Conservation (phyloP, 1,284 basidiomycete genomes). For the Leccinum proximum region DNA sequence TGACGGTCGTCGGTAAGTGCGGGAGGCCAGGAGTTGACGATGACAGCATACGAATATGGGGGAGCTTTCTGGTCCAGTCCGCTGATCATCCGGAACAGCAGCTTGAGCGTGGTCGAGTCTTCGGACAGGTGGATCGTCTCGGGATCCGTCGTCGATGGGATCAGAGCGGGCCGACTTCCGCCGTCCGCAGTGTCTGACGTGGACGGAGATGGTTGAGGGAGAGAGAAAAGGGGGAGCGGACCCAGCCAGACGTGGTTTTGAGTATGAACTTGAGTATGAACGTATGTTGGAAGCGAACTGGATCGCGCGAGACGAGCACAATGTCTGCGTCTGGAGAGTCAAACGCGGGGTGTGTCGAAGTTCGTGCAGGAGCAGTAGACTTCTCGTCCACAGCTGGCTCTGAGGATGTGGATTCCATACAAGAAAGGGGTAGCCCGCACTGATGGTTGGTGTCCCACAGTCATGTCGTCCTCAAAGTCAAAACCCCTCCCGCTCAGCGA, state of each 20-base stretch:
- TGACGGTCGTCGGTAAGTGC: constrained; percentile 38
- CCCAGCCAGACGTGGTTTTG: constrained; percentile 58
- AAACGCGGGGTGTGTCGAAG: constrained; percentile 44
- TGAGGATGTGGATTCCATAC: background rate
- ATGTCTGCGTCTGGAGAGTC: constrained; percentile 47
- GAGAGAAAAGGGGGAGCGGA: constrained; percentile 51
- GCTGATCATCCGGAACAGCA: constrained; percentile 55
- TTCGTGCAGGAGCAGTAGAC: background rate
- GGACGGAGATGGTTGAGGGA: constrained; percentile 38
- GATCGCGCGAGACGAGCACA: constrained; percentile 41
- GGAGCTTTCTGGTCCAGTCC: constrained; percentile 50
- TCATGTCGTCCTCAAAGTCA: constrained; percentile 33
- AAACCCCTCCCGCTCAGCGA: constrained; percentile 57
- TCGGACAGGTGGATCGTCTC: constrained; percentile 55
- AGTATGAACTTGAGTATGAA: constrained; percentile 52
- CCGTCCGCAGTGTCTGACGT: background rate
- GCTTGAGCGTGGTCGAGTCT: constrained; percentile 48
- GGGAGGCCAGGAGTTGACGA: constrained; percentile 49
- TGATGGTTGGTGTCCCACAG: background rate
- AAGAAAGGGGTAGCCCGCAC: background rate
- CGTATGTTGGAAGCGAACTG: constrained; percentile 42
- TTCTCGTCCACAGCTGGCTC: background rate
- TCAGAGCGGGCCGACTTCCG: constrained; percentile 36
- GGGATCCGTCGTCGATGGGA: constrained; percentile 20
- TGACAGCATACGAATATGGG: constrained; percentile 53